Conservation (phyloP, 2,329 filamentous ascomycete genomes). For the Ophiostoma pallidulum region DNA sequence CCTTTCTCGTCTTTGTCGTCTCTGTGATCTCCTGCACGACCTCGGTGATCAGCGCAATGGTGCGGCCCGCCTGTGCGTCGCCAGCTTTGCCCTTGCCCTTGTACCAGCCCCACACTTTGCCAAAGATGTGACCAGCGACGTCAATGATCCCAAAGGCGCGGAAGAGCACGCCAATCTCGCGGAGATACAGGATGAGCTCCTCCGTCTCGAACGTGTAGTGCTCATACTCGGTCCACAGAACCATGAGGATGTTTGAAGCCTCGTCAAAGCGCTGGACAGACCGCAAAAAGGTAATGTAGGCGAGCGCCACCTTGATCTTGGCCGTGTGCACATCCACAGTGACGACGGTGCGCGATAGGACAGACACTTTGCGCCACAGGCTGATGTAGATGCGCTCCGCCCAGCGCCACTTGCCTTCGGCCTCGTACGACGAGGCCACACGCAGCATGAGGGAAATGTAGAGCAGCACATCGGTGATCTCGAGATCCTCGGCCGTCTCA, state of each 20-base stretch:
- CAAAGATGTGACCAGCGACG: slow-evolving; percentile 27
- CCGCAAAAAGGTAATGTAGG: slow-evolving; percentile 28
- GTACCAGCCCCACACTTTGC: slow-evolving; percentile 31
- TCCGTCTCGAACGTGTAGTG: slow-evolving; percentile 25
- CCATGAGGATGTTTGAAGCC: slow-evolving; percentile 30
- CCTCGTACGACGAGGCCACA: slow-evolving; percentile 27
- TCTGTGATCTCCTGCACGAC: slow-evolving; percentile 31
- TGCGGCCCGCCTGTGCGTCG: slow-evolving; percentile 26
- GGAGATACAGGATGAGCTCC: slow-evolving; percentile 26
- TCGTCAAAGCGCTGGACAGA: slow-evolving; percentile 26
- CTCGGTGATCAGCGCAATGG: slow-evolving; percentile 29
- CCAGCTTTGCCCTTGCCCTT: slow-evolving; percentile 25
- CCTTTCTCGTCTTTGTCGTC: slow-evolving; percentile 25
- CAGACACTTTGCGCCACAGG: slow-evolving; percentile 31
- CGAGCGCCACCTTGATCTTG: slow-evolving; percentile 30
- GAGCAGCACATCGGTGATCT: slow-evolving; percentile 24
- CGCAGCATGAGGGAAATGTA: slow-evolving; percentile 27
- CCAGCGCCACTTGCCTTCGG: slow-evolving; percentile 23
- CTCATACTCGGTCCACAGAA: slow-evolving; percentile 33
- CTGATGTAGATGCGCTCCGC: slow-evolving; percentile 31
- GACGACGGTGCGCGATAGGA: slow-evolving; percentile 22
- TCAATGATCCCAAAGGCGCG: slow-evolving; percentile 25
- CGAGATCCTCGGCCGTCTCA: slow-evolving; percentile 27
- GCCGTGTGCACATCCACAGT: slow-evolving; percentile 27
- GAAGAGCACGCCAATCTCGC: slow-evolving; percentile 27